Evolutionary conservation across 495 filamentous ascomycete species (phyloP).

Genomic region (Xylaria venustula): DNA sequence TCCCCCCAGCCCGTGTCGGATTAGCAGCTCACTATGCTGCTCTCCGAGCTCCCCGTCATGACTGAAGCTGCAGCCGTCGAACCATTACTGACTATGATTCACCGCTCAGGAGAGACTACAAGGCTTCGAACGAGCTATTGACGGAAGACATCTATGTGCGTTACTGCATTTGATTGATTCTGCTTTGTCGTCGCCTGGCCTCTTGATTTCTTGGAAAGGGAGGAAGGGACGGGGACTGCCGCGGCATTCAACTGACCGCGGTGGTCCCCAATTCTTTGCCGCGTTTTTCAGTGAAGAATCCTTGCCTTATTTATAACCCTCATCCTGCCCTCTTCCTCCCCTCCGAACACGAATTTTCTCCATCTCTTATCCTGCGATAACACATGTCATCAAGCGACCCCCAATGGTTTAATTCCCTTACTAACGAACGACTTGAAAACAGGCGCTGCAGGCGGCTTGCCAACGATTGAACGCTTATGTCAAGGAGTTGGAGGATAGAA

Average conservation of each 20-base stretch:
- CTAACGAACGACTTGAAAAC: constrained; percentile 6
- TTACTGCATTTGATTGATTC: constrained; percentile 49
- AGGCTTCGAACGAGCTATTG: constrained; percentile 87
- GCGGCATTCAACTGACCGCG: constrained; percentile 11
- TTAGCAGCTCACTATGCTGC: background rate
- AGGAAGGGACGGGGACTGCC: constrained; percentile 3
- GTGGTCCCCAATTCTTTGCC: constrained; percentile 15
- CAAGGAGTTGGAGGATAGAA: constrained; percentile 74
- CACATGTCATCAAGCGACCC: constrained; percentile 8
- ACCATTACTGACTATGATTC: background rate
- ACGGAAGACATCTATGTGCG: constrained; percentile 95
- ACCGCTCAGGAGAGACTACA: constrained; percentile 67
- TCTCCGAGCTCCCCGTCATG: background rate
- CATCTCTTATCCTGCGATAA: background rate
- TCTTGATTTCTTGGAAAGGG: constrained; percentile 18
- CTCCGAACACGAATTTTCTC: too few species aligned
- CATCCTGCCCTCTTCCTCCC: constrained; percentile 13
- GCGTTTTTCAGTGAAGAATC: constrained; percentile 15
- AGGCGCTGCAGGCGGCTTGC: constrained; percentile 88
- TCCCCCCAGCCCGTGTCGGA: background rate
- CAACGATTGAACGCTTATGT: constrained; percentile 83
- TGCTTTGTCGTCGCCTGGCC: constrained; percentile 18
- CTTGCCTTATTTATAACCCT: constrained; percentile 1
- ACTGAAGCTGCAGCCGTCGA: background rate
- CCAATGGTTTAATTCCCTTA: background rate